Evolutionary conservation across 768 basidiomycete species (phyloP).

Genomic region (Sarcodon aspratus): DNA sequence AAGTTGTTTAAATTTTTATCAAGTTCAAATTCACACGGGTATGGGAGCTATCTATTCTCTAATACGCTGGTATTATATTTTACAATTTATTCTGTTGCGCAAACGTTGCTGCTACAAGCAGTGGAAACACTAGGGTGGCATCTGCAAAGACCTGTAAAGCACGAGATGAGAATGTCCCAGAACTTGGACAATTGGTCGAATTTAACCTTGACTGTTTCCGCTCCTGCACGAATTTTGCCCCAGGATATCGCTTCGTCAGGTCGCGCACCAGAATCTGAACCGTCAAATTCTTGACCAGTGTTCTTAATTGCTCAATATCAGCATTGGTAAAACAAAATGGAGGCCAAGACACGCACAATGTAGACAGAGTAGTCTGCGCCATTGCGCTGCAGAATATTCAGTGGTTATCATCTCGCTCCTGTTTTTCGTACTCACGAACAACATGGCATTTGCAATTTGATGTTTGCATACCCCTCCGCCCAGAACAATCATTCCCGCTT

Average conservation of each 20-base stretch:
- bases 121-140: conserved; percentile 90
- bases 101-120: conserved; percentile 93
- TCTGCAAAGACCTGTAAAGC: conserved; percentile 70
- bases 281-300: conserved; percentile 98
- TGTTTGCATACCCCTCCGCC: conserved; percentile 99
- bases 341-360: conserved; percentile 45
- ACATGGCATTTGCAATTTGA: conserved; percentile 99
- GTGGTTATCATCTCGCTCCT: background rate
- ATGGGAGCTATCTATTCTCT: background rate
- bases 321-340: background rate
- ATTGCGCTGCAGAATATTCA: conserved; percentile 55
- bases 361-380: conserved; percentile 97
- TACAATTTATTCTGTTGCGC: conserved; percentile 22
- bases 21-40: background rate
- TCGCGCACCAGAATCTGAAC: conserved; percentile 92
- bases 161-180: background rate
- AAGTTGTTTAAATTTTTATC: background rate
- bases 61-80: background rate
- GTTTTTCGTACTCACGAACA: conserved; percentile 55
- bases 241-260: conserved; percentile 98
- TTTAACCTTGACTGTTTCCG: conserved; percentile 74
- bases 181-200: background rate
- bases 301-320: conserved; percentile 38
- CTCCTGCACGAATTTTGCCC: conserved; percentile 90
- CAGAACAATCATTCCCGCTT: conserved; percentile 97